A percentile compares a stretch with the other conserved stretches of the same genome.
phyloP scores from a whole-genome alignment of 257 asterid species.

The Solanum lignicaule region DNA sequence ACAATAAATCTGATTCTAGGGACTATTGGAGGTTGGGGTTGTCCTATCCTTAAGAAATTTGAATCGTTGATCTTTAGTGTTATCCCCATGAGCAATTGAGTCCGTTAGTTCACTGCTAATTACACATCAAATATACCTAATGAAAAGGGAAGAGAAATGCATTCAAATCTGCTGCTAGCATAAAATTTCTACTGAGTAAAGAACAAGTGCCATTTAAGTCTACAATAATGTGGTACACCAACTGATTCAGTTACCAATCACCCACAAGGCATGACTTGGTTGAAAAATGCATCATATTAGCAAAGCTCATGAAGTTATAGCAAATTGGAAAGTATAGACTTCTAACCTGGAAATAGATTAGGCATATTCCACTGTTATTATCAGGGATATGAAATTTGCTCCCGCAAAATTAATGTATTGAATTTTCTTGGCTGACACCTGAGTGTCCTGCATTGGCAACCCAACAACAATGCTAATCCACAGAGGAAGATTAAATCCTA shows the following conservation, averaged over 20 bases:
- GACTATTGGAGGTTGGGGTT: neutral
- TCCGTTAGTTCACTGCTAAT: neutral
- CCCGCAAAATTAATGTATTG: neutral
- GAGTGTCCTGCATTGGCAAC: neutral
- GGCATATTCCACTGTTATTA: neutral
- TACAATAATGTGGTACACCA: neutral
- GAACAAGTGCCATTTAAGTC: neutral
- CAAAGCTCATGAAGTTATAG: neutral
- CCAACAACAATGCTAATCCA: neutral
- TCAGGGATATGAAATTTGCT: neutral
- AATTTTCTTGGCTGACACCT: neutral
- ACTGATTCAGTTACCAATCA: neutral
- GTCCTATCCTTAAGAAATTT: neutral
- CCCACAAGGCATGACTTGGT: neutral
- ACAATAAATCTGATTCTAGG: neutral
- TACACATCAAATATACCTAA: neutral
- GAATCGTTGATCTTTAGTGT: neutral
- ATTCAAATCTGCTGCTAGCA: neutral
- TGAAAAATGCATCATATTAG: neutral
- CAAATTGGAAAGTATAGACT: neutral
- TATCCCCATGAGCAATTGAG: neutral
- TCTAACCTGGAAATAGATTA: neutral
- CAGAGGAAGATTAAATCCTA: neutral
- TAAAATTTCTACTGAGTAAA: neutral
- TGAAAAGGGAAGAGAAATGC: neutral